Percentiles rank a stretch among this genome's conserved stretches.
Evolutionary conservation across 2,329 filamentous ascomycete species (phyloP).

Genomic region (Aaosphaeria arxii): DNA sequence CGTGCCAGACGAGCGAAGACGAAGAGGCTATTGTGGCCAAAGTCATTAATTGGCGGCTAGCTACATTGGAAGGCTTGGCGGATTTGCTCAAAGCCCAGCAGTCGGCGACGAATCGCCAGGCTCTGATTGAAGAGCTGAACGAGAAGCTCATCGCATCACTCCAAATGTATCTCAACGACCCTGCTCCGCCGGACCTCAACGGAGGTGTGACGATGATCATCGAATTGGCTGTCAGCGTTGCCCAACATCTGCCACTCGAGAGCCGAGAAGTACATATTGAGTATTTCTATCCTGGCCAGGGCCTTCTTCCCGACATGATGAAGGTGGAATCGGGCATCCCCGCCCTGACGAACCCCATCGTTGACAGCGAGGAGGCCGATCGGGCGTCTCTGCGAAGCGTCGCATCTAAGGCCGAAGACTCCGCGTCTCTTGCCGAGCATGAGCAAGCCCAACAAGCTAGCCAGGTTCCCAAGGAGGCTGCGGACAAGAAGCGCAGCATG

Average conservation of each 20-base stretch:
- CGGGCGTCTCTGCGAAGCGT: slow-evolving; percentile 34
- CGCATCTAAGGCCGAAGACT: slow-evolving; percentile 29
- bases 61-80: slow-evolving; percentile 87
- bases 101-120: slow-evolving; percentile 62
- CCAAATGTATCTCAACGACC: slow-evolving; percentile 70
- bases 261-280: slow-evolving; percentile 85
- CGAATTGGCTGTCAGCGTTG: slow-evolving; percentile 82
- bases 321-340: slow-evolving; percentile 67
- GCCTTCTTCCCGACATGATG: slow-evolving; percentile 72
- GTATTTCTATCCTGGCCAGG: slow-evolving; percentile 76
- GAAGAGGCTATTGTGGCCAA: slow-evolving; percentile 84
- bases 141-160: slow-evolving; percentile 68
- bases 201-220: slow-evolving; percentile 90
- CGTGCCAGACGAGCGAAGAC: slow-evolving; percentile 76
- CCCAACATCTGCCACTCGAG: slow-evolving; percentile 82
- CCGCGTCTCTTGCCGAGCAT: slow-evolving; percentile 24
- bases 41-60: slow-evolving; percentile 88
- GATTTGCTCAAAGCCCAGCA: slow-evolving; percentile 64
- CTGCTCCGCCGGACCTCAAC: slow-evolving; percentile 76
- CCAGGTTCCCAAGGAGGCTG: slow-evolving; percentile 14
- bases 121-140: slow-evolving; percentile 58
- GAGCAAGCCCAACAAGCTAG: slow-evolving; percentile 14
- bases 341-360: slow-evolving; percentile 42
- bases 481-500: slow-evolving; percentile 41
- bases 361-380: slow-evolving; percentile 41